Evolutionary conservation across 2,329 filamentous ascomycete genomes (phyloP).

Genomic region (Cladosporium sphaerospermum): DNA sequence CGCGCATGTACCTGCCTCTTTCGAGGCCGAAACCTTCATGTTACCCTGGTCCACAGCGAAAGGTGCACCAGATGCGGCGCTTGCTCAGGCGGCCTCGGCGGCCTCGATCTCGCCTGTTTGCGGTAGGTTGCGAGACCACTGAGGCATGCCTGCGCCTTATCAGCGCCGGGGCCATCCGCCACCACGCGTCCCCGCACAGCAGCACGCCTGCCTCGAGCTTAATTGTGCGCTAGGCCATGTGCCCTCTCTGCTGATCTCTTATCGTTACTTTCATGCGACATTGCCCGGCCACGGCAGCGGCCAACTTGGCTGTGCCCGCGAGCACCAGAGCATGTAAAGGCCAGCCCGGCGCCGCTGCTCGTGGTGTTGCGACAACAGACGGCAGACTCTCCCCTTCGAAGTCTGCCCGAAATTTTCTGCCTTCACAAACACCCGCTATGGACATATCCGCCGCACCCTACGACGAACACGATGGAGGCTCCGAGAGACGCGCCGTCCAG

Average conservation of each 20-base stretch:
- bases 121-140: no score
- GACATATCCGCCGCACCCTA: constrained; percentile 3
- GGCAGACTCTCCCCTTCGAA: background rate
- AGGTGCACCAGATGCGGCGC: no score
- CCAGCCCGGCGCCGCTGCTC: background rate
- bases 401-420: constrained; percentile 1
- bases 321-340: constrained; percentile 4
- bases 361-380: background rate
- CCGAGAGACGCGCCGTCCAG: background rate
- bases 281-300: constrained; percentile 3
- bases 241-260: background rate
- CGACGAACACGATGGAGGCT: background rate
- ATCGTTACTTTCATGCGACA: background rate
- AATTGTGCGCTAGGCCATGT: background rate
- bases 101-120: no score
- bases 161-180: no score
- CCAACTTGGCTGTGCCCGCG: background rate
- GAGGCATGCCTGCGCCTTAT: no score
- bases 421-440: background rate
- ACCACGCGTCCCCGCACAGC: background rate
- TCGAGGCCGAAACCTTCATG: background rate
- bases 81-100: no score
- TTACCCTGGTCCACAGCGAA: background rate
- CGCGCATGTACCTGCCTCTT: constrained; percentile 8
- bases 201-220: background rate